Conservation (phyloP, 225 moss, liverwort and hornwort species). For the Marchantia polymorpha region DNA sequence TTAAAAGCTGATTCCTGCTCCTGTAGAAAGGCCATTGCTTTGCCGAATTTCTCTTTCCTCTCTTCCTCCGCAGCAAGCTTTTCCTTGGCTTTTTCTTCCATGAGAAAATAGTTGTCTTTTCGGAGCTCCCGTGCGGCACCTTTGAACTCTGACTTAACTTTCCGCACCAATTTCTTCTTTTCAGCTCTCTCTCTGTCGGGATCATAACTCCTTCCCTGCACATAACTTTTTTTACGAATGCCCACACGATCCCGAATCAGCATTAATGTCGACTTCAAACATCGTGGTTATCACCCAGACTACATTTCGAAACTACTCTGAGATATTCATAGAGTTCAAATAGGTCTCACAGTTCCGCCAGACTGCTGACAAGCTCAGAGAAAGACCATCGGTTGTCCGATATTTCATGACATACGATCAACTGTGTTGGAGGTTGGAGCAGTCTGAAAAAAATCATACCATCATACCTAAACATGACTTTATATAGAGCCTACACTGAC, state of each 20-base stretch:
- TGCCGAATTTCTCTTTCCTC: constrained; percentile 79
- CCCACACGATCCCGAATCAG: neutral
- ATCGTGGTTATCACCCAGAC: too few relatives aligned
- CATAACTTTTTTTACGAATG: constrained; percentile 37
- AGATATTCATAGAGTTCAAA: too few relatives aligned
- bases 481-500: neutral
- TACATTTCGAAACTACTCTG: too few relatives aligned
- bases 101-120: constrained; percentile 84
- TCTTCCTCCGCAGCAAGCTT: constrained; percentile 56
- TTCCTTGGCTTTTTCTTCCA: constrained; percentile 71
- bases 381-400: too few relatives aligned
- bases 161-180: constrained; percentile 74
- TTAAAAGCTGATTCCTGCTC: constrained; percentile 93
- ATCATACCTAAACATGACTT: too few relatives aligned
- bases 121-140: constrained; percentile 91
- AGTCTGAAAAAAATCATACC: too few relatives aligned
- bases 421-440: too few relatives aligned
- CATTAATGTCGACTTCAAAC: neutral
- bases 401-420: too few relatives aligned
- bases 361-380: too few relatives aligned
- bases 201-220: constrained; percentile 72
- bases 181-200: constrained; percentile 90
- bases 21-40: constrained; percentile 89
- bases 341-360: too few relatives aligned
- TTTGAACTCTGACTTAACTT: constrained; percentile 70